Evolutionary conservation across 1,284 basidiomycete genomes (phyloP).

Genomic region (Ceratobasidium sp.): DNA sequence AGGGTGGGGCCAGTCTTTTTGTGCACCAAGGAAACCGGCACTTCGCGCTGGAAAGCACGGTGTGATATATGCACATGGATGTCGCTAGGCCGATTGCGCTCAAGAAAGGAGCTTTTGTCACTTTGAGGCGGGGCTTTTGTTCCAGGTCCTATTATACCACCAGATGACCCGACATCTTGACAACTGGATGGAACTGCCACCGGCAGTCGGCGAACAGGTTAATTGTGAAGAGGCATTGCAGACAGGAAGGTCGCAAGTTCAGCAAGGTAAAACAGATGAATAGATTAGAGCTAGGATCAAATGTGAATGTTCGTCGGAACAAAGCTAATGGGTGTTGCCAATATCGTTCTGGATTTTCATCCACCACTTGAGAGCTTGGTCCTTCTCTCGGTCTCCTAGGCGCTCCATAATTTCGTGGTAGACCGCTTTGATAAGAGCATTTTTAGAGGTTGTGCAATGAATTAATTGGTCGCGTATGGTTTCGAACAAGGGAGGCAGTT

Average conservation of each 20-base stretch:
- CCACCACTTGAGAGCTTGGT: slow-evolving; percentile 48
- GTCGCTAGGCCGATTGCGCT: slow-evolving; percentile 22
- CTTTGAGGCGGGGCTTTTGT: slow-evolving; percentile 4
- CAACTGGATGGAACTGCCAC: neutral
- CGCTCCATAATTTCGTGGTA: slow-evolving; percentile 44
- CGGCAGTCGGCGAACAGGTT: neutral
- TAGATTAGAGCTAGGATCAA: neutral
- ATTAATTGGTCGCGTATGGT: slow-evolving; percentile 28
- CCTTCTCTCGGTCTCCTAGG: slow-evolving; percentile 46
- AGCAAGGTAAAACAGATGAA: neutral
- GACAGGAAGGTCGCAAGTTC: neutral
- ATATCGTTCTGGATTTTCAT: slow-evolving; percentile 23
- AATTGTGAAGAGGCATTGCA: neutral
- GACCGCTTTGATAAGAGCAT: slow-evolving; percentile 27
- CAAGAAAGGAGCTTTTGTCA: slow-evolving; percentile 16
- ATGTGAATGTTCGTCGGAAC: neutral
- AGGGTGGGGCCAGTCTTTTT: slow-evolving; percentile 5
- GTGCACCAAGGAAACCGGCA: neutral
- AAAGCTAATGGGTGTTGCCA: neutral
- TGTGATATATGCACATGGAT: slow-evolving; percentile 20
- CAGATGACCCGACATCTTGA: neutral
- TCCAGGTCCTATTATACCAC: slow-evolving; percentile 10
- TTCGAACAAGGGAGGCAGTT: slow-evolving; percentile 36
- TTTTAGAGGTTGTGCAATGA: slow-evolving; percentile 8
- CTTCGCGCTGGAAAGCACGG: neutral